A percentile compares a stretch with the other conserved stretches of the same genome.
These are phyloP conservation scores for Aspergillus sojae DNA, from an alignment of 2,329 filamentous ascomycete genomes.

Conservation along the genomic window DNA sequence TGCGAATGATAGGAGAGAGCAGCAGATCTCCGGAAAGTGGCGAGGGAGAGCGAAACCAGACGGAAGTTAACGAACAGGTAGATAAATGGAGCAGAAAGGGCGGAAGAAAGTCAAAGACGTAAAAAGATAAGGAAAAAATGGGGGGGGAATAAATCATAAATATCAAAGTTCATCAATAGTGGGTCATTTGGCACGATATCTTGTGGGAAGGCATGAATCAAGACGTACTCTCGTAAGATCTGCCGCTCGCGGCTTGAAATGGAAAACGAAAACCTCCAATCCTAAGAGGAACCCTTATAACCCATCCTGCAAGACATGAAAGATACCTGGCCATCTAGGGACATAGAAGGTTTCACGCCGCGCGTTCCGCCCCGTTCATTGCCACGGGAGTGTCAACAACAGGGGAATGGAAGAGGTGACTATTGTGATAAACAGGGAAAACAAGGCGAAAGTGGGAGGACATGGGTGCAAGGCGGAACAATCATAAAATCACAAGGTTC, in stretches of 20 bases:
- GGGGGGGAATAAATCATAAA: conserved; percentile 16
- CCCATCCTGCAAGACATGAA: conserved; percentile 18
- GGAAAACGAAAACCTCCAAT: conserved; percentile 13
- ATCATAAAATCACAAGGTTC: conserved; percentile 22
- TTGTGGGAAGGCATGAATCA: conserved; percentile 38
- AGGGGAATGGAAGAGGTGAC: conserved; percentile 14
- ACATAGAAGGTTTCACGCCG: conserved; percentile 4
- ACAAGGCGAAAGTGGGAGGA: conserved; percentile 16
- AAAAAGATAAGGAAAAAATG: conserved; percentile 8
- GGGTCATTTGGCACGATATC: conserved; percentile 40
- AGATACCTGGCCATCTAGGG: conserved; percentile 7
- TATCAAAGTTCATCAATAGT: conserved; percentile 37
- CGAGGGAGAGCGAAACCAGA: conserved; percentile 3
- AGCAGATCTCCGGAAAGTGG: neutral
- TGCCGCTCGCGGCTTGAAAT: conserved; percentile 26
- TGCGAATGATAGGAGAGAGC: neutral
- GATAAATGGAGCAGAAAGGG: conserved; percentile 1
- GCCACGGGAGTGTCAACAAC: conserved; percentile 17
- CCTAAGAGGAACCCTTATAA: conserved; percentile 16
- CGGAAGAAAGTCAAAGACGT: neutral
- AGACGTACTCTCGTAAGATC: conserved; percentile 29
- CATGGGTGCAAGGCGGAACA: conserved; percentile 18
- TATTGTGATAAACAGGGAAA: conserved; percentile 18
- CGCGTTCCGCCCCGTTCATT: conserved; percentile 15
- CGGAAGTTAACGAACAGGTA: conserved; percentile 9